Evolutionary conservation across 352 stramenopile genomes (phyloP).

Genomic region (Pythium grandisporangium): DNA sequence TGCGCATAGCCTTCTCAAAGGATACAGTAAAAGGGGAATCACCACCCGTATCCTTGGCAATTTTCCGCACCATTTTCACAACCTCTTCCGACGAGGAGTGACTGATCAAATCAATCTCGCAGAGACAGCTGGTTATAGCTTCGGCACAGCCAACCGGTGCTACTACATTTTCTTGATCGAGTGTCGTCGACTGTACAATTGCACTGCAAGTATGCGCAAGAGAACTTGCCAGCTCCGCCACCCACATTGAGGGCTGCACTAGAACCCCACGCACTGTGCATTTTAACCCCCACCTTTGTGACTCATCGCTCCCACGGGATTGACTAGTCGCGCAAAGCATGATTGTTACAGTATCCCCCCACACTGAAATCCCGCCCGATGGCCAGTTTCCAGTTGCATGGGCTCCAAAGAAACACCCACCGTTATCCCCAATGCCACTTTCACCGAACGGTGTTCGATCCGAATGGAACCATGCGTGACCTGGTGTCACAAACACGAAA

Average conservation of each 20-base stretch:
- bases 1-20: too few species aligned
- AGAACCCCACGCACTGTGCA: conserved; percentile 41
- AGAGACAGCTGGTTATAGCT: too few species aligned
- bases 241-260: not conserved
- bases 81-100: too few species aligned
- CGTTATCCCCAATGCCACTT: conserved; percentile 46
- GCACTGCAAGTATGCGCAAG: not conserved
- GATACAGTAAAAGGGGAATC: too few species aligned
- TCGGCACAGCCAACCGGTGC: too few species aligned
- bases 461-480: conserved; percentile 45
- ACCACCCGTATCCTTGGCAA: too few species aligned
- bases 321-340: conserved; percentile 64
- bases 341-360: conserved; percentile 53
- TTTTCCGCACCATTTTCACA: too few species aligned
- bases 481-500: conserved; percentile 56
- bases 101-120: too few species aligned
- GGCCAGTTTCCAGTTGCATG: conserved; percentile 48
- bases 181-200: too few species aligned
- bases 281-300: conserved; percentile 43
- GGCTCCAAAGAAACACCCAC: conserved; percentile 57
- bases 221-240: not conserved
- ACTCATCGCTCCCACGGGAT: conserved; percentile 17
- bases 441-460: conserved; percentile 49
- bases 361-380: conserved; percentile 34
- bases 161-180: too few species aligned